Base-by-base conservation (phyloP, 306 rosid species). In the Vigna reflexopilosa region DNA sequence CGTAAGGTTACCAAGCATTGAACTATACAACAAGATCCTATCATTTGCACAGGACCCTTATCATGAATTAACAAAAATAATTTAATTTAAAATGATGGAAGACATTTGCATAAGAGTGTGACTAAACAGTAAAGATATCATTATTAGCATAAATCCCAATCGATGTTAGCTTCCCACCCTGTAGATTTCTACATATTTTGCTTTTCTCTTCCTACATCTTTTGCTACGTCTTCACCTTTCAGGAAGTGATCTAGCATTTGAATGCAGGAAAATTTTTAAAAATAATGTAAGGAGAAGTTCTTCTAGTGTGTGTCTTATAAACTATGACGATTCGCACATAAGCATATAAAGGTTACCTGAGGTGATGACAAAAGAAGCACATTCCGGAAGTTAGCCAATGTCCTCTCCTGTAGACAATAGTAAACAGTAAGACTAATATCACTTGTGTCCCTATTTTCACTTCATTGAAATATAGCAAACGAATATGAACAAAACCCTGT, bases 291-390 rank as follows among this genome's bases (percentile, higher is more conserved):
- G 10, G 57, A 77, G 11, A 20, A 47, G 34, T 30, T 30, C 34
- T 30, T 30, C 34, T 13, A 12, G 34, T 16, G 55, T 16, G 55
- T 57, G 34, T 67, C 42, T 17, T 61, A 59, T 38, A 70, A 74
- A 51, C 51, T 16, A 40, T 52, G 47, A 40, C 12, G 32, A 16
- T 71, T 59, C 54, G 45, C 55, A 71, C 15, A 58, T 13, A 73
- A 69, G 76, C 77, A 38, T 55, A n/a, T 22, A 63, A 79, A 72
- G 49, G 44, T 55, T 76, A 87, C 90, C 90, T 87, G 90, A 61
- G 90, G 90, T 22, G 90, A 87, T 14, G 90, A 87, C 56, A 87
- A 67, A 51, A 87, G 80, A 45, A 87, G 51, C 70, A 84, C 81
- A 79, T 87, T 79, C 79, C 76, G 72, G 76, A 87, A 87, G 49